Evolutionary conservation across 495 filamentous ascomycete species (phyloP).

Genomic region (Aspergillus leporis): DNA sequence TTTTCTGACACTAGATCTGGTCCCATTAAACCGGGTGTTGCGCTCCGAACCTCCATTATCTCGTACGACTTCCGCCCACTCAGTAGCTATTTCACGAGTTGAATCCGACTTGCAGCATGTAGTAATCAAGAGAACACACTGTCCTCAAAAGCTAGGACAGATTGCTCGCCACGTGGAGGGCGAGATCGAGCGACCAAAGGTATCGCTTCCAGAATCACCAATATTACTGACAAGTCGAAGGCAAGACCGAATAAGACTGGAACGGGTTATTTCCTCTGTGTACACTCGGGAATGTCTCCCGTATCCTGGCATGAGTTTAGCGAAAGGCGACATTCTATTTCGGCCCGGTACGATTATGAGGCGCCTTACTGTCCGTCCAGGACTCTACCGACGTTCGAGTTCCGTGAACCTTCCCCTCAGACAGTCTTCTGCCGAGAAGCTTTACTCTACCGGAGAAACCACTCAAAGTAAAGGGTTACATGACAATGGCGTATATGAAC

Average conservation of each 20-base stretch:
- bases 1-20: conserved; percentile 65
- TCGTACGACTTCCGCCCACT: conserved; percentile 78
- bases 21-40: conserved; percentile 71
- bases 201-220: conserved; percentile 16
- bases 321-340: conserved; percentile 57
- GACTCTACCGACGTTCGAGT: conserved; percentile 34
- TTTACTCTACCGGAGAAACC: neutral
- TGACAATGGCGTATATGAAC: neutral
- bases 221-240: conserved; percentile 60
- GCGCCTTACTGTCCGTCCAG: conserved; percentile 61
- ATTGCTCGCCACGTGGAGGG: conserved; percentile 19
- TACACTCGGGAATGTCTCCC: conserved; percentile 85
- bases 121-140: conserved; percentile 87
- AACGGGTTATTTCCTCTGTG: conserved; percentile 70
- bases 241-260: conserved; percentile 74
- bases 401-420: conserved; percentile 25
- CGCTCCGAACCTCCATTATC: conserved; percentile 70
- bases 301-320: conserved; percentile 78
- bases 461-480: neutral
- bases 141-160: conserved; percentile 55
- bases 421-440: neutral
- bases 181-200: conserved; percentile 37
- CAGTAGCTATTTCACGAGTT: conserved; percentile 68
- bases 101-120: conserved; percentile 60
- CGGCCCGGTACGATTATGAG: conserved; percentile 77